Evolutionary conservation across 1,284 basidiomycete species (phyloP).

Genomic region (Coniferiporia sulphurascens): DNA sequence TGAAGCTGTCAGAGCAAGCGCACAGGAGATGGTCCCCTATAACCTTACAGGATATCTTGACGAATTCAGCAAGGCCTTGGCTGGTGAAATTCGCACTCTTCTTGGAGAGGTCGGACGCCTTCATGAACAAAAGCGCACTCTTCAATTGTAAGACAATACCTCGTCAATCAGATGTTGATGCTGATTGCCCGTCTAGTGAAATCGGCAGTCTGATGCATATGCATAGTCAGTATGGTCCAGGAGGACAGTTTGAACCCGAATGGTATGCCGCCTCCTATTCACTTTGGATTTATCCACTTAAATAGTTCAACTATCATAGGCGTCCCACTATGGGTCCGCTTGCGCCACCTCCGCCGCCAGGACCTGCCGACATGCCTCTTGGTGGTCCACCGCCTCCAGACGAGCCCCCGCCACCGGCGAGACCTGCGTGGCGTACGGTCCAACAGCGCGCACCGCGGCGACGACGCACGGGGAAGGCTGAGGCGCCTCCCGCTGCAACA

Average conservation of each 20-base stretch:
- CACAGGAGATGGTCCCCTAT: constrained; percentile 67
- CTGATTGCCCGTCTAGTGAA: constrained; percentile 42
- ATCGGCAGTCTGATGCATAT: constrained; percentile 60
- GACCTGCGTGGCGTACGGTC: constrained; percentile 20
- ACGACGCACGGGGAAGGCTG: constrained; percentile 10
- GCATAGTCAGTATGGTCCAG: constrained; percentile 67
- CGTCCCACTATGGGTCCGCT: constrained; percentile 38
- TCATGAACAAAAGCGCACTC: constrained; percentile 62
- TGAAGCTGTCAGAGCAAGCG: constrained; percentile 55
- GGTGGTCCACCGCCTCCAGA: constrained; percentile 21
- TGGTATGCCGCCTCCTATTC: constrained; percentile 41
- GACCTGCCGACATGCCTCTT: constrained; percentile 29
- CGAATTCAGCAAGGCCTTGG: constrained; percentile 74
- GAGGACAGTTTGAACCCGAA: constrained; percentile 69
- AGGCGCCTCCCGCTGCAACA: constrained; percentile 1
- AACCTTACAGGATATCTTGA: constrained; percentile 76
- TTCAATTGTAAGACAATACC: constrained; percentile 51
- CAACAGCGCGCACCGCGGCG: constrained; percentile 18
- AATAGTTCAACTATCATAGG: constrained; percentile 34
- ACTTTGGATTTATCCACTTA: constrained; percentile 3
- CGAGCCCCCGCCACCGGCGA: constrained; percentile 21
- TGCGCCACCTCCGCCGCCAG: constrained; percentile 31
- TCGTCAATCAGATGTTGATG: background rate
- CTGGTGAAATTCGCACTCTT: constrained; percentile 72
- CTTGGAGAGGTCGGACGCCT: constrained; percentile 73